Evolutionary conservation across 164 flowering plant species (phyloP).

Genomic region (Amborella trichopoda): DNA sequence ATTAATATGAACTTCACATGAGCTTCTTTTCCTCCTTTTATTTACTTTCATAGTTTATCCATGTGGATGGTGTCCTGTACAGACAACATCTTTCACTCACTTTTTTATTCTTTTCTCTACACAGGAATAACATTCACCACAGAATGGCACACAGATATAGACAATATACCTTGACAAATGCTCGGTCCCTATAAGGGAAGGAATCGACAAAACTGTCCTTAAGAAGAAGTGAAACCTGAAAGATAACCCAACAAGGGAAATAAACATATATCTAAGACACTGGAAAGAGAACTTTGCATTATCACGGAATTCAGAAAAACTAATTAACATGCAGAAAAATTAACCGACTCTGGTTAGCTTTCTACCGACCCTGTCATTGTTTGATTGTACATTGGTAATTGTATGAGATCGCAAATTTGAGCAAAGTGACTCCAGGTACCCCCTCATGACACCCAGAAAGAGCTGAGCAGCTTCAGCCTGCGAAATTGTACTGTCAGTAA

Average conservation of each 20-base stretch:
- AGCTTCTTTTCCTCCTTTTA: no score
- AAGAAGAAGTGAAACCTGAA: slow-evolving; percentile 84
- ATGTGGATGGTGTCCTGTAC: no score
- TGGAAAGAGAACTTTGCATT: not conserved
- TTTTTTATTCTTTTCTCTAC: not conserved
- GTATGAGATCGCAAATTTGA: slow-evolving; percentile 62
- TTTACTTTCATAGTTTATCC: no score
- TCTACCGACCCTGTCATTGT: slow-evolving; percentile 66
- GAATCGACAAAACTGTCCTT: slow-evolving; percentile 92
- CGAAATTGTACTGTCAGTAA: no score
- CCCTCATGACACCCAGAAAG: slow-evolving; percentile 53
- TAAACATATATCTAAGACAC: not conserved
- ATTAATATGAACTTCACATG: not conserved
- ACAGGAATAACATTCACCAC: not conserved
- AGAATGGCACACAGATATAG: slow-evolving; percentile 1
- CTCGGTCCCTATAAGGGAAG: slow-evolving; percentile 52
- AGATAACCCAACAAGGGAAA: not conserved
- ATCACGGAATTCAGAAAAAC: not conserved
- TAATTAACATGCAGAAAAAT: no score
- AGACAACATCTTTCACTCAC: no score
- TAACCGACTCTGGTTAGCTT: not conserved
- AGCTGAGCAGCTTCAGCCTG: slow-evolving; percentile 76
- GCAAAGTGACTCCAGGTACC: slow-evolving; percentile 77
- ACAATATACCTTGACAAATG: slow-evolving; percentile 65
- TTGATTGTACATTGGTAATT: slow-evolving; percentile 82